A percentile compares a stretch with the other conserved stretches of the same genome.
phyloP scores from a whole-genome alignment of 768 basidiomycete species.

The Trametes coccinea region DNA sequence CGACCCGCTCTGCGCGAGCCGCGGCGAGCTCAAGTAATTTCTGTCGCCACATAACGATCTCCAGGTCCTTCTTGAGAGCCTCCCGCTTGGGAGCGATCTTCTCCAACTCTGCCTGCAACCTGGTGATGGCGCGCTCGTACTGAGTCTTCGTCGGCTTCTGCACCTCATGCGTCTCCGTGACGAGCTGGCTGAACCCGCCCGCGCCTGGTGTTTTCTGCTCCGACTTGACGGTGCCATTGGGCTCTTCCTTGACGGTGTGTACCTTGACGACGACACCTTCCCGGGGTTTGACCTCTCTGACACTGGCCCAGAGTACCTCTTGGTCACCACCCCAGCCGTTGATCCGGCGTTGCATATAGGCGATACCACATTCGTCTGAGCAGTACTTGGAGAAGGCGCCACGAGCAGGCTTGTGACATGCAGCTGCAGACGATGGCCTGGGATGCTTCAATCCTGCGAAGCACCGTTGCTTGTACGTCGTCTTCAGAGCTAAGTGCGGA shows the following conservation, averaged over 20 bases:
- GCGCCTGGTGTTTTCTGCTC: constrained; percentile 3
- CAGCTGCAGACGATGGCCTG: constrained; percentile 59
- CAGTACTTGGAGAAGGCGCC: constrained; percentile 90
- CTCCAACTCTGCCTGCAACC: constrained; percentile 54
- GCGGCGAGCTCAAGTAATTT: constrained; percentile 64
- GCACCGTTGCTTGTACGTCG: constrained; percentile 82
- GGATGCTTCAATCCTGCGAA: constrained; percentile 66
- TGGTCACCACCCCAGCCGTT: constrained; percentile 66
- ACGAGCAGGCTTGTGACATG: constrained; percentile 80
- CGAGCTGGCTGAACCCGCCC: neutral
- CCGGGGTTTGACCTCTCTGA: constrained; percentile 66
- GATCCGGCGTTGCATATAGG: constrained; percentile 67
- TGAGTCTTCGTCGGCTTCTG: constrained; percentile 46
- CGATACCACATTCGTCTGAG: constrained; percentile 83
- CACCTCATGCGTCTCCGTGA: constrained; percentile 19
- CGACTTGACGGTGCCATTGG: neutral
- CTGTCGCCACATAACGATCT: constrained; percentile 70
- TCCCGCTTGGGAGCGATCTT: constrained; percentile 63
- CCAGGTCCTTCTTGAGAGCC: constrained; percentile 65
- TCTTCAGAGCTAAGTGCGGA: constrained; percentile 58
- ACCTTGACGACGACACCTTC: constrained; percentile 67
- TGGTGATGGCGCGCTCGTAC: constrained; percentile 54
- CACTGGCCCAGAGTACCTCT: constrained; percentile 70
- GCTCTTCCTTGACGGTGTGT: constrained; percentile 12
- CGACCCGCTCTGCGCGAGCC: constrained; percentile 61